Evolutionary conservation across 441 rosid genomes (phyloP).

Genomic region (Viola pubescens): DNA sequence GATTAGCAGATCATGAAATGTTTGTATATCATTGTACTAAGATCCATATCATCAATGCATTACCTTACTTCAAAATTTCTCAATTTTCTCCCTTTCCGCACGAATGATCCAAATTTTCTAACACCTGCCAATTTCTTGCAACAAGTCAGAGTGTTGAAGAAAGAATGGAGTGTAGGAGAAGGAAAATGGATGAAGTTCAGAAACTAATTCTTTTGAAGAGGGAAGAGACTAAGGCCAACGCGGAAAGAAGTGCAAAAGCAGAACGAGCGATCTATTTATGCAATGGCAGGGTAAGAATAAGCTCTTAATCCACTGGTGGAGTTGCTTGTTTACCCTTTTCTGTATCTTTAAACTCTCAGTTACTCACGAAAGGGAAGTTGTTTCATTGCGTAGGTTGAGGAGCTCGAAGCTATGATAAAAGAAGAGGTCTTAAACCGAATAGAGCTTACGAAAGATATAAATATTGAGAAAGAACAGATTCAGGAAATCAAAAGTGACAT

Average conservation of each 20-base stretch:
- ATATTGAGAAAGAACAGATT: slow-evolving; percentile 34
- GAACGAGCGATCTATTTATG: slow-evolving; percentile 60
- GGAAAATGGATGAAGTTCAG: slow-evolving; percentile 45
- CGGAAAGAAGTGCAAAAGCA: slow-evolving; percentile 58
- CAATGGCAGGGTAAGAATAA: slow-evolving; percentile 40
- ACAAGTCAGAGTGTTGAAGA: slow-evolving; percentile 35
- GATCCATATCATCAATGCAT: not conserved
- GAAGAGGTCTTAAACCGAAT: slow-evolving; percentile 35
- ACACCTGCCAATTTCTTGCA: slow-evolving; percentile 17
- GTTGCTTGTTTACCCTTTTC: not conserved
- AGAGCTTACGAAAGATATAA: slow-evolving; percentile 32
- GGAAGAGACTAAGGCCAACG: slow-evolving; percentile 39
- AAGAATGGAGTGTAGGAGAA: slow-evolving; percentile 36
- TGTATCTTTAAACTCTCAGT: not conserved
- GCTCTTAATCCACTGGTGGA: not conserved
- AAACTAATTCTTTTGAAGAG: slow-evolving; percentile 34
- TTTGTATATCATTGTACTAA: slow-evolving; percentile 8
- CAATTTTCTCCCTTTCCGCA: not conserved
- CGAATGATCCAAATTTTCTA: not conserved
- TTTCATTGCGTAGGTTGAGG: slow-evolving; percentile 33
- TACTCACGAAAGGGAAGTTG: not conserved
- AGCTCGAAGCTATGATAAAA: slow-evolving; percentile 40
- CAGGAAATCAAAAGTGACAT: slow-evolving; percentile 34
- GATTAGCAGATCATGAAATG: slow-evolving; percentile 1
- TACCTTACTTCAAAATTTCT: not conserved